Percentiles rank a stretch among this genome's conserved stretches.
These are phyloP conservation scores for Dryas integrifolia DNA, from an alignment of 331 rosid species.

Conservation along the genomic window DNA sequence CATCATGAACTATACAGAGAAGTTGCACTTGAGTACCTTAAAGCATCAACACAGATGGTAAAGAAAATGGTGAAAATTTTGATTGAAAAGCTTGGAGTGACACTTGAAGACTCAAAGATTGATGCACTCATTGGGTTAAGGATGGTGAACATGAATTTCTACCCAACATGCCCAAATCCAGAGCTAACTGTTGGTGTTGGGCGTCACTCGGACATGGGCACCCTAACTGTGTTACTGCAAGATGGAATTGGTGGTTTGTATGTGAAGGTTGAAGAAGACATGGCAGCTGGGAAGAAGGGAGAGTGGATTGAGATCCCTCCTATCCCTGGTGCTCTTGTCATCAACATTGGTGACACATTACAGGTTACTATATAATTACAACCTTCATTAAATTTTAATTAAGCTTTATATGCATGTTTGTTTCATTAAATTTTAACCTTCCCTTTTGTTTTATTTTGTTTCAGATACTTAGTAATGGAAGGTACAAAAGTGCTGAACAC, in stretches of 20 bases:
- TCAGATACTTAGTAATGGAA: slow-evolving; percentile 52
- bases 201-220: slow-evolving; percentile 62
- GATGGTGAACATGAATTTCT: slow-evolving; percentile 62
- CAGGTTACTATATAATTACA: slow-evolving; percentile 33
- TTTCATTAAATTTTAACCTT: no score
- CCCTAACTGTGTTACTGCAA: slow-evolving; percentile 43
- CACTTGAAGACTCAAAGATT: slow-evolving; percentile 38
- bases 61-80: slow-evolving; percentile 36
- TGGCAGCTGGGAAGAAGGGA: slow-evolving; percentile 21
- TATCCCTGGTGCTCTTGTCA: slow-evolving; percentile 50
- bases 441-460: neutral
- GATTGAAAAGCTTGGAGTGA: slow-evolving; percentile 40
- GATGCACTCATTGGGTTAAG: slow-evolving; percentile 36
- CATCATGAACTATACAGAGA: slow-evolving; percentile 31
- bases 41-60: slow-evolving; percentile 38
- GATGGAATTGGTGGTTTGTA: slow-evolving; percentile 52
- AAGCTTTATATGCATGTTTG: no score
- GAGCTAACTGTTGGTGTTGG: slow-evolving; percentile 71
- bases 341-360: slow-evolving; percentile 51
- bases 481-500: slow-evolving; percentile 54
- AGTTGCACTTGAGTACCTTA: slow-evolving; percentile 56
- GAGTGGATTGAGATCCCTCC: slow-evolving; percentile 58
- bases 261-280: slow-evolving; percentile 44
- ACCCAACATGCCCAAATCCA: slow-evolving; percentile 64
- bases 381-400: no score